Percentiles rank a stretch among this genome's conserved stretches.
phyloP scores from a whole-genome alignment of 768 basidiomycete genomes.

The Termitomyces eurrhizus region DNA sequence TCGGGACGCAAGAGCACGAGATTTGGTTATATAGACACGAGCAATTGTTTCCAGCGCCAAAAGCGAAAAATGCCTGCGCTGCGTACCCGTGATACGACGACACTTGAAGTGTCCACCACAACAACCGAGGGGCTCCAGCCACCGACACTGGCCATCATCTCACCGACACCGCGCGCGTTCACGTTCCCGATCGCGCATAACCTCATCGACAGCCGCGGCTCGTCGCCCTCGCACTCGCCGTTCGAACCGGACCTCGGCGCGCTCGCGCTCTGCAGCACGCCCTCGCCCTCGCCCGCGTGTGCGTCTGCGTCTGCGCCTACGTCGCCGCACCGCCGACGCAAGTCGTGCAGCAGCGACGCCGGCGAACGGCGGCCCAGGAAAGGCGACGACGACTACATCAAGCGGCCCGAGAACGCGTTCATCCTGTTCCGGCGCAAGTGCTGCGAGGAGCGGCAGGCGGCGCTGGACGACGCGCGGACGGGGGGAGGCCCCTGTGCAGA shows the following conservation, averaged over 20 bases:
- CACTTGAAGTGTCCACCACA: constrained; percentile 64
- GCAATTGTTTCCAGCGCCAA: constrained; percentile 53
- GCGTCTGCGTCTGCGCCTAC: constrained; percentile 19
- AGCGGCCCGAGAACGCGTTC: constrained; percentile 82
- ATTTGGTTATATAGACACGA: neutral
- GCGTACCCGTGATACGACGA: constrained; percentile 74
- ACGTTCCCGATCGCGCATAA: constrained; percentile 59
- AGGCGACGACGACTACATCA: constrained; percentile 82
- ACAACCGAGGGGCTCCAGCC: constrained; percentile 27
- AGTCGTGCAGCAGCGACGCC: constrained; percentile 44
- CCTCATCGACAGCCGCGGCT: constrained; percentile 66
- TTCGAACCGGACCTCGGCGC: constrained; percentile 70
- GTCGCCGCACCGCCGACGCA: constrained; percentile 47
- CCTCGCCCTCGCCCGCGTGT: constrained; percentile 28
- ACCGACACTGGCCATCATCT: constrained; percentile 57
- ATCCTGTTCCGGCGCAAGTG: constrained; percentile 80
- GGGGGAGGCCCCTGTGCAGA: constrained; percentile 15
- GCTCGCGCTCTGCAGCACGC: constrained; percentile 38
- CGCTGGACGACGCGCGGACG: neutral
- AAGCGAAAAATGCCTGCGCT: constrained; percentile 56
- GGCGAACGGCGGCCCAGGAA: constrained; percentile 58
- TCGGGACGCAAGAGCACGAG: neutral
- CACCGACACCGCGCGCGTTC: constrained; percentile 70
- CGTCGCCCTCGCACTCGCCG: constrained; percentile 64
- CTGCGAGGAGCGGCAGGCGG: constrained; percentile 63